Evolutionary conservation across 768 basidiomycete species (phyloP), one percentile per base, ranked within the genome.

Genomic region (Collybia mongolica): DNA sequence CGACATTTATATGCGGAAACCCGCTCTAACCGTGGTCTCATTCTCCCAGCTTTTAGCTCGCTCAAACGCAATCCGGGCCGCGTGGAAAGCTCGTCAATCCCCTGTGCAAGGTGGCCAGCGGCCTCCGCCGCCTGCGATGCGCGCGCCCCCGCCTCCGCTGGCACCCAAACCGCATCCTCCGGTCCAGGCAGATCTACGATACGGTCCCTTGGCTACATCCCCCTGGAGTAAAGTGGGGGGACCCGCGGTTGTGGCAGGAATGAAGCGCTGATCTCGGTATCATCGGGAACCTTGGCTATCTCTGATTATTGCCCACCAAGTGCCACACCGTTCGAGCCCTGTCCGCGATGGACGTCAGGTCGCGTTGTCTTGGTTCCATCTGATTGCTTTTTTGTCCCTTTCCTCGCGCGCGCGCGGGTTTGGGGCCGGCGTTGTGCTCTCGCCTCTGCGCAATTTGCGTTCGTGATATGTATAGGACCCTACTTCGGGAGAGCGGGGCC

Each of bases 221-320:
- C 80, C 65, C 5, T 88, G 81, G 82, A 90, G 89, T 67, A 89
- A 83, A 66, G 89, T 86, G 29, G 72, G 80, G 15, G 89, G 89
- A 5, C 89, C 89, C 1, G 44, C 67, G 28, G 59, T 72, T 17
- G 67, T 88, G 46, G 75, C 76, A 28, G 89, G 89, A 29, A 80
- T 90, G 80, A 77, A 81, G 55, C 76, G 88, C 60, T 89, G 72
- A 79, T 42, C 15, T 38, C 23, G 22, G 17, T 42, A n/a, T 17
- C 15, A 20, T n/a, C 23, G 17, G 23, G 24, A 9, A 47, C 45
- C 54, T 51, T n/a, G n/a, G 39, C 54, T 36, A 28, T 28, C n/a
- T 24, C 20, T 39, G 26, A 15, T 39, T 38, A 28, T 18, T 20
- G 15, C 35, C 8, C 24, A 45, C 36, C 14, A 22, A 46, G n/a